These are phyloP conservation scores for Nemania abortiva DNA, from an alignment of 2,329 filamentous ascomycete species.

Conservation along the genomic window DNA sequence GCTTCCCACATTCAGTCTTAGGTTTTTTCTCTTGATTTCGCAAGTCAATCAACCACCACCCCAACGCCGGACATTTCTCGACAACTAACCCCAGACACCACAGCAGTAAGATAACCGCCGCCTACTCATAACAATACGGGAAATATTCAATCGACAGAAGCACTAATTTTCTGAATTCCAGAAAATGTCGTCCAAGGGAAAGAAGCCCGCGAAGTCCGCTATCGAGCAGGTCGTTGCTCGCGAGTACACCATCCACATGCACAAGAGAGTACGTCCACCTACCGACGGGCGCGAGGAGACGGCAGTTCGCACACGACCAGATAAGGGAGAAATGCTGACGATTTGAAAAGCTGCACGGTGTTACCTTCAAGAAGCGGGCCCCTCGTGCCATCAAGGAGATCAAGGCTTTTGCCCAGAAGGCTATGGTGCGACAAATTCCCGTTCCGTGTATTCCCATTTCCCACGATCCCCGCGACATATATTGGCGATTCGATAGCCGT, in stretches of 20 bases:
- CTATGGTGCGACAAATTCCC: conserved; percentile 82
- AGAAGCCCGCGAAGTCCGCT: conserved; percentile 85
- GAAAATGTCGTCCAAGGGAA: conserved; percentile 73
- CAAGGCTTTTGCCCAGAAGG: conserved; percentile 89
- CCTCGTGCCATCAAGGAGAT: conserved; percentile 99
- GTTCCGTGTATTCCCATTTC: background rate
- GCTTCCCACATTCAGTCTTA: conserved; percentile 46
- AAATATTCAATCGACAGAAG: conserved; percentile 23
- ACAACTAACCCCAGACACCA: conserved; percentile 47
- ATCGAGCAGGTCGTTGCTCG: conserved; percentile 98
- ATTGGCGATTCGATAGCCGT: background rate
- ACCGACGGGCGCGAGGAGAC: conserved; percentile 23
- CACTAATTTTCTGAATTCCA: conserved; percentile 34
- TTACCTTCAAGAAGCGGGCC: conserved; percentile 99
- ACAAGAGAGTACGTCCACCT: conserved; percentile 90
- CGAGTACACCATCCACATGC: conserved; percentile 99
- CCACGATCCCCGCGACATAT: background rate
- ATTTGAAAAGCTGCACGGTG: conserved; percentile 84
- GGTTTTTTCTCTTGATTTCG: conserved; percentile 48
- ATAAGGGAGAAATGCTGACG: conserved; percentile 51
- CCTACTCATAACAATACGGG: conserved; percentile 20
- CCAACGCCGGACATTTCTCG: conserved; percentile 46
- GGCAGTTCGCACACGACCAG: background rate
- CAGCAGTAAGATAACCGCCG: conserved; percentile 43
- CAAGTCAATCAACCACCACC: conserved; percentile 46